phyloP scores from a whole-genome alignment of 352 stramenopile species.

The Elongisporangium prolatum region DNA sequence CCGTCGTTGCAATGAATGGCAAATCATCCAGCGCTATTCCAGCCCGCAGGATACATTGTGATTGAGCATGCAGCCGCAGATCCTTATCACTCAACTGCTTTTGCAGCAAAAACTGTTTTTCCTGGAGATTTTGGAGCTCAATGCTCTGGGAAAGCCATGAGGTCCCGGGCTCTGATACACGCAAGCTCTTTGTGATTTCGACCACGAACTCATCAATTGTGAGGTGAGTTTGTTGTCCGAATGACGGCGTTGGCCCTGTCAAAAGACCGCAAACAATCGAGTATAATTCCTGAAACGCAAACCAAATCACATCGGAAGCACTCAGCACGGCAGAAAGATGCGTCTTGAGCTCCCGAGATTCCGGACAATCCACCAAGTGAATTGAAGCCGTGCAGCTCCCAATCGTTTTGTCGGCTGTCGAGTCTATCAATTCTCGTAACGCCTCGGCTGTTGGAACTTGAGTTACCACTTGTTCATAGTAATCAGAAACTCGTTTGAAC shows the following conservation, averaged over 20 bases:
- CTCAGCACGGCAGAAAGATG: neutral
- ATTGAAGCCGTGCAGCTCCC: too few species aligned
- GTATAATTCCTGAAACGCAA: constrained; percentile 17
- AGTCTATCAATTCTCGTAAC: too few species aligned
- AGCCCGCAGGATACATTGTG: neutral
- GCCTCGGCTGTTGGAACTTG: too few species aligned
- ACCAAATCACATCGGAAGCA: constrained; percentile 21
- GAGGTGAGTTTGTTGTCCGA: neutral
- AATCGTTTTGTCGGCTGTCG: too few species aligned
- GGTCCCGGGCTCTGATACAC: neutral
- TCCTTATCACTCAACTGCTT: constrained; percentile 11
- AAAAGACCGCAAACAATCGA: neutral
- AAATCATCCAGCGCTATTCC: neutral
- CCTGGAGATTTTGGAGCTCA: constrained; percentile 17
- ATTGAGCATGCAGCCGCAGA: neutral
- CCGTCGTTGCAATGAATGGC: neutral
- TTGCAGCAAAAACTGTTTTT: constrained; percentile 19
- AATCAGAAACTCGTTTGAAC: neutral
- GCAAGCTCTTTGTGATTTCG: neutral
- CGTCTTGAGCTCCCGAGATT: neutral
- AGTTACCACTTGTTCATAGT: neutral
- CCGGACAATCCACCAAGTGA: neutral
- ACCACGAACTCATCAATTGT: neutral
- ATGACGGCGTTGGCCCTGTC: too few species aligned
- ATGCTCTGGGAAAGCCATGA: neutral